A percentile compares a stretch with the other conserved stretches of the same genome.
Evolutionary conservation across 1,139 yeast species (phyloP).

Genomic region (Hansenula lynferdii): DNA sequence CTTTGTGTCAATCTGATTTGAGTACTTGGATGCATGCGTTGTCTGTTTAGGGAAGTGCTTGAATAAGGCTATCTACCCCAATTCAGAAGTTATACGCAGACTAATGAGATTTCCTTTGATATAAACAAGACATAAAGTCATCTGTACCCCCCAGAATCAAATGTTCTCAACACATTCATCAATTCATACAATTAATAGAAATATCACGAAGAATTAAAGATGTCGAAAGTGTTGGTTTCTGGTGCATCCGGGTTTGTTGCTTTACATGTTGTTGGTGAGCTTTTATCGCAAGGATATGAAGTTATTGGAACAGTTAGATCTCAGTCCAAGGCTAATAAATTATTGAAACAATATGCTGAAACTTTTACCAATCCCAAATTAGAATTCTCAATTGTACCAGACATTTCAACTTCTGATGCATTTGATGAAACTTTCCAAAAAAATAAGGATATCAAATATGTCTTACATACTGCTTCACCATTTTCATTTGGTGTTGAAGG

Average conservation of each 20-base stretch:
- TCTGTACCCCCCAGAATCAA: too few relatives aligned
- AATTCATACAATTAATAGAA: too few relatives aligned
- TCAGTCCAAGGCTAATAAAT: not conserved
- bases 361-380: slow-evolving; percentile 20
- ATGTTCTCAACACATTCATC: too few relatives aligned
- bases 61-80: too few relatives aligned
- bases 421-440: slow-evolving; percentile 44
- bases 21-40: too few relatives aligned
- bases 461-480: slow-evolving; percentile 59
- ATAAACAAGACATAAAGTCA: too few relatives aligned
- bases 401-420: slow-evolving; percentile 41
- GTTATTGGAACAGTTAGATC: slow-evolving; percentile 32
- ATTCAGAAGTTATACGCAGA: too few relatives aligned
- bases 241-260: slow-evolving; percentile 2
- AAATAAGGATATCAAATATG: slow-evolving; percentile 42
- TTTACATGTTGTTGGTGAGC: not conserved
- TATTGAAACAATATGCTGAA: not conserved
- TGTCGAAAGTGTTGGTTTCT: slow-evolving; percentile 1
- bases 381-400: slow-evolving; percentile 41
- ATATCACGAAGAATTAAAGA: too few relatives aligned
- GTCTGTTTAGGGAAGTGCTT: too few relatives aligned
- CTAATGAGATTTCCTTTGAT: too few relatives aligned
- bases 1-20: too few relatives aligned
- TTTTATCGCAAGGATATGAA: slow-evolving; percentile 29
- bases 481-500: too few relatives aligned